phyloP scores from a whole-genome alignment of 768 basidiomycete genomes.

The Tephrocybe sp. region DNA sequence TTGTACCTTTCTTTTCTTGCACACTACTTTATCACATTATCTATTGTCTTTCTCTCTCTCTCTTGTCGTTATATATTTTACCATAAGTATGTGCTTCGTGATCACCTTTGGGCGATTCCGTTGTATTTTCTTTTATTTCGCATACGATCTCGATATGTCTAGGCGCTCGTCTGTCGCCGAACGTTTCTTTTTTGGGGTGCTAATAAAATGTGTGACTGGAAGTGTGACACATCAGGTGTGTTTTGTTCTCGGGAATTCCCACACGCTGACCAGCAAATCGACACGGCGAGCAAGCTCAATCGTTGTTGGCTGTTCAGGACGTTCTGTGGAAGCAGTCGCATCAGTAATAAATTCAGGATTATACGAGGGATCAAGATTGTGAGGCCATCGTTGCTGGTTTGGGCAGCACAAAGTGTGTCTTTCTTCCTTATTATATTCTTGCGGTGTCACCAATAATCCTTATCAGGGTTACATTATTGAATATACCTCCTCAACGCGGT shows the following conservation, averaged over 20 bases:
- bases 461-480: slow-evolving; percentile 14
- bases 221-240: slow-evolving; percentile 4
- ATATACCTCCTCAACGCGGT: slow-evolving; percentile 8
- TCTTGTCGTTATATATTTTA: too few relatives aligned
- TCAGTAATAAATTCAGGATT: slow-evolving; percentile 1
- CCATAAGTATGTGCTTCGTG: too few relatives aligned
- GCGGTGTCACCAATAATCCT: slow-evolving; percentile 13
- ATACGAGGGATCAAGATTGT: neutral
- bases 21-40: too few relatives aligned
- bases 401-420: slow-evolving; percentile 8
- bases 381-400: neutral
- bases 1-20: too few relatives aligned
- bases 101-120: too few relatives aligned
- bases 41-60: too few relatives aligned
- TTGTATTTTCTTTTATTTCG: too few relatives aligned
- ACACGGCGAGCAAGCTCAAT: slow-evolving; percentile 24
- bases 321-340: neutral
- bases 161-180: too few relatives aligned
- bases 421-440: slow-evolving; percentile 14
- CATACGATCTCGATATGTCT: too few relatives aligned
- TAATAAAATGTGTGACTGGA: neutral
- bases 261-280: slow-evolving; percentile 25
- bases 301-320: slow-evolving; percentile 8
- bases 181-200: too few relatives aligned
- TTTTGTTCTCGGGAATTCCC: slow-evolving; percentile 22